These are phyloP conservation scores for Fusarium oxysporum DNA, from an alignment of 2,329 filamentous ascomycete genomes.

Conservation along the genomic window DNA sequence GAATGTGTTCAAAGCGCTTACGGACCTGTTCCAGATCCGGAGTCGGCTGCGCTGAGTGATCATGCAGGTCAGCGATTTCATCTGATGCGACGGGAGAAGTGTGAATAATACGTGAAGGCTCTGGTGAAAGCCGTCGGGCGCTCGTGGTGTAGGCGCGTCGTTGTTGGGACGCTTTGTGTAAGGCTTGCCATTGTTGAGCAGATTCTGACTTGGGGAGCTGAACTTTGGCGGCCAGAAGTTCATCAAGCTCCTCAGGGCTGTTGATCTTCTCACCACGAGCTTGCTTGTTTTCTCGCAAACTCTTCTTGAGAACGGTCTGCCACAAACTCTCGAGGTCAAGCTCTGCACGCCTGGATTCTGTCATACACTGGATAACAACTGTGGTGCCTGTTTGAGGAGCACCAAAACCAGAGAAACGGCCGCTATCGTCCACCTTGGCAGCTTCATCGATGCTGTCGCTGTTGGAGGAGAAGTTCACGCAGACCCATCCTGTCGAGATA, in stretches of 20 bases:
- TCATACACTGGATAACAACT: slow-evolving; percentile 69
- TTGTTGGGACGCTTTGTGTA: slow-evolving; percentile 51
- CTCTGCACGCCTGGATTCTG: slow-evolving; percentile 63
- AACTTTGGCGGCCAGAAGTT: slow-evolving; percentile 48
- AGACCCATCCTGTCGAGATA: slow-evolving; percentile 94
- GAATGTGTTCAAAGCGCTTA: slow-evolving; percentile 54
- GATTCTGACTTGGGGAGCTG: slow-evolving; percentile 49
- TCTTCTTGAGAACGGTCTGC: slow-evolving; percentile 55
- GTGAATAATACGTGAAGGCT: background rate
- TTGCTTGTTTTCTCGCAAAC: slow-evolving; percentile 47
- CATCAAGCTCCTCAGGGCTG: slow-evolving; percentile 45
- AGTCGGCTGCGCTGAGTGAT: background rate
- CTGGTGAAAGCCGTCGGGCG: slow-evolving; percentile 40
- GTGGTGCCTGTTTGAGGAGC: slow-evolving; percentile 61
- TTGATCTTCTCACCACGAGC: slow-evolving; percentile 44
- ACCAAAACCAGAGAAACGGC: slow-evolving; percentile 83
- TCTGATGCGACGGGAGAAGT: background rate
- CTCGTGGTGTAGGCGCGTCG: slow-evolving; percentile 51
- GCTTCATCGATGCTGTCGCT: slow-evolving; percentile 64
- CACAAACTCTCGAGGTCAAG: slow-evolving; percentile 66
- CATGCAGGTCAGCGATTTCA: background rate
- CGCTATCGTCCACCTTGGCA: slow-evolving; percentile 58
- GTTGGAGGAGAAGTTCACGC: slow-evolving; percentile 84
- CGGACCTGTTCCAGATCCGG: slow-evolving; percentile 39
- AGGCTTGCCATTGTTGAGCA: slow-evolving; percentile 51